Evolutionary conservation across 768 basidiomycete species (phyloP), one percentile per base, ranked within the genome.

Genomic region (Suillus placidus): DNA sequence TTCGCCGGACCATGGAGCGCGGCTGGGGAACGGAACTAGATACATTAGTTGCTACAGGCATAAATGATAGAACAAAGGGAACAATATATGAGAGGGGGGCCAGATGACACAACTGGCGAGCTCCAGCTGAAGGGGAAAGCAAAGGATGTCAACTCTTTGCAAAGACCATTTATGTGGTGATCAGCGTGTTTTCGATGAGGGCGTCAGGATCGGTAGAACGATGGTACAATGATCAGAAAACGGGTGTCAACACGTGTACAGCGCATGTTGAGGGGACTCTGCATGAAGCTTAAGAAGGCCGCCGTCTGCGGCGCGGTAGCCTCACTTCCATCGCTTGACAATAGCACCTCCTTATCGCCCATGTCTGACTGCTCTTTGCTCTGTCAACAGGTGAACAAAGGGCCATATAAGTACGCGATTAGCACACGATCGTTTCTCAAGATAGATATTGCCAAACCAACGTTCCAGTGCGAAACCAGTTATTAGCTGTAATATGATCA

Each of bases 1-100:
- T 89, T 63, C 89, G 85, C 57, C 76, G 72, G 26, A 78, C 66
- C 40, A 42, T 40, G 58, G 58, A 42, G 2, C 76, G 76, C 4
- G 70, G 30, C 62, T 77, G 76, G 61, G 60, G 56, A 47, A 57
- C 20, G 61, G 75, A 62, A 6, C 43, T 61, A 9, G 74, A 60
- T 62, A 75, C 77, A 47, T 63, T 70, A 67, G 75, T 60, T 47
- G 71, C 68, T 64, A 71, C 68, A 69, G 76, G 75, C 76, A 77
- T 76, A 61, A 66, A 26, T 26, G 26, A 26, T 75, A 74, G 67
- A 75, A 60, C 58, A 60, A 42, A 40, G 30, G 26, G 26, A 34
- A n/a, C 30, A 30, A 49, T 66, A 71, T 63, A 67, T 67, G 52
- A 60, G 12, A 52, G 60, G 61, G 64, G 20, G 52, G 56, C 57